These are phyloP conservation scores for Breynia disticha DNA, from an alignment of 441 rosid genomes.

Conservation along the genomic window DNA sequence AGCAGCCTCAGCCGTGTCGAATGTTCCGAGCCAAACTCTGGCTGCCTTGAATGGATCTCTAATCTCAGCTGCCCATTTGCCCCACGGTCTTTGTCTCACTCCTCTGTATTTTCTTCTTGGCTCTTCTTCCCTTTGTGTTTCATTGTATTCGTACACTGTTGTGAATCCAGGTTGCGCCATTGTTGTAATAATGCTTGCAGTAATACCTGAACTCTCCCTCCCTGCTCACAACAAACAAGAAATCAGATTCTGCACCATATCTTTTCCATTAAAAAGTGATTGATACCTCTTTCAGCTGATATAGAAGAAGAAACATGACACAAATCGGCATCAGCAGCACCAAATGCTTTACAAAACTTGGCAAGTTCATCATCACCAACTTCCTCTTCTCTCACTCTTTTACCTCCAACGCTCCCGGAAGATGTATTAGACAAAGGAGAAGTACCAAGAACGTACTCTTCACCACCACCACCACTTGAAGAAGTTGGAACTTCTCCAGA, in stretches of 20 bases:
- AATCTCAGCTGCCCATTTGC: constrained; percentile 95
- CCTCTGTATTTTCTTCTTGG: constrained; percentile 71
- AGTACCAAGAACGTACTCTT: too few species aligned
- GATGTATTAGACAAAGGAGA: too few species aligned
- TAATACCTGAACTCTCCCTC: constrained; percentile 5
- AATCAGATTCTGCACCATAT: too few species aligned
- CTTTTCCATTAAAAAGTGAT: too few species aligned
- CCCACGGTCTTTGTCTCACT: constrained; percentile 95
- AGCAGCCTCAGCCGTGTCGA: constrained; percentile 74
- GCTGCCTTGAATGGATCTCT: constrained; percentile 80
- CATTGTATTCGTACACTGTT: constrained; percentile 41
- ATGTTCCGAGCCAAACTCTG: constrained; percentile 94
- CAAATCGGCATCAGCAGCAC: constrained; percentile 6
- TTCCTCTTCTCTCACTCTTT: constrained; percentile 25
- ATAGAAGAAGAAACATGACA: constrained; percentile 4
- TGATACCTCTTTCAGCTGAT: constrained; percentile 6
- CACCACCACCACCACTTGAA: too few species aligned
- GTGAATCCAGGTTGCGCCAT: neutral
- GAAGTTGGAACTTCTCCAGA: constrained; percentile 22
- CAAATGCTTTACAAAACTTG: constrained; percentile 10
- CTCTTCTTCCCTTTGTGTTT: constrained; percentile 27
- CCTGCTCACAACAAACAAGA: neutral
- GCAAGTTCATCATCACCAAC: constrained; percentile 6
- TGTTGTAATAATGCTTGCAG: constrained; percentile 1
- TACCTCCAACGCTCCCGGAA: constrained; percentile 8